Percentiles rank a stretch among this genome's conserved stretches.
These are phyloP conservation scores for Aspergillus japonicus DNA, from an alignment of 2,329 filamentous ascomycete genomes.

Conservation along the genomic window DNA sequence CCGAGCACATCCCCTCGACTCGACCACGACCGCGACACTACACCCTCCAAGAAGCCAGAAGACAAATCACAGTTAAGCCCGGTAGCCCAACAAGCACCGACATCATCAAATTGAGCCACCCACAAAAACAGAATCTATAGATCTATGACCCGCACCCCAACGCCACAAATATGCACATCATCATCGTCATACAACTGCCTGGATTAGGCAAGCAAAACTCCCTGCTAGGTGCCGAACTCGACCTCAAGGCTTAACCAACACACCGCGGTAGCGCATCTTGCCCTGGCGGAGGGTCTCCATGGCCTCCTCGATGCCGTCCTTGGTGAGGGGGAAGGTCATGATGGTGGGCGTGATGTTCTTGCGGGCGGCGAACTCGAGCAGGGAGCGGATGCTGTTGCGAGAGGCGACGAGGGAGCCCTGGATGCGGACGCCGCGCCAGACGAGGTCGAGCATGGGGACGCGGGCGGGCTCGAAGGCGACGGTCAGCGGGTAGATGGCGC, in stretches of 20 bases:
- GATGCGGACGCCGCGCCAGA: constrained; percentile 57
- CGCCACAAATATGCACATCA: too few species aligned
- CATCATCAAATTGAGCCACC: too few species aligned
- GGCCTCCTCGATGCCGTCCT: constrained; percentile 49
- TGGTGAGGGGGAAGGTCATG: constrained; percentile 60
- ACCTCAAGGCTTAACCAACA: background rate
- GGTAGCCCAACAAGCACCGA: too few species aligned
- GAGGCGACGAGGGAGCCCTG: constrained; percentile 64
- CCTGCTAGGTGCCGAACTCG: too few species aligned
- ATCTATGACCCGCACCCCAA: too few species aligned
- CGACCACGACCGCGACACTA: too few species aligned
- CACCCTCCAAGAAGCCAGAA: too few species aligned
- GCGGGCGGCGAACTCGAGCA: constrained; percentile 61
- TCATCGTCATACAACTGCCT: background rate
- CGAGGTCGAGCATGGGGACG: constrained; percentile 46
- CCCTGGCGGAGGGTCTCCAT: constrained; percentile 48
- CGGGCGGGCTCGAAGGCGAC: constrained; percentile 23
- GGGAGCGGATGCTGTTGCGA: constrained; percentile 61
- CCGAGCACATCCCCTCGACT: too few species aligned
- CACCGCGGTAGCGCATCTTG: constrained; percentile 44
- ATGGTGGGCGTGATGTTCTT: constrained; percentile 64
- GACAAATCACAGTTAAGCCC: too few species aligned
- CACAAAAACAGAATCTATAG: too few species aligned
- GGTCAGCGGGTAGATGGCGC: constrained; percentile 31
- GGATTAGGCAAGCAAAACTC: too few species aligned